A percentile compares a stretch with the other conserved stretches of the same genome.
These are phyloP conservation scores for Geotrichum klebahnii DNA, from an alignment of 1,139 yeast species.

Conservation along the genomic window DNA sequence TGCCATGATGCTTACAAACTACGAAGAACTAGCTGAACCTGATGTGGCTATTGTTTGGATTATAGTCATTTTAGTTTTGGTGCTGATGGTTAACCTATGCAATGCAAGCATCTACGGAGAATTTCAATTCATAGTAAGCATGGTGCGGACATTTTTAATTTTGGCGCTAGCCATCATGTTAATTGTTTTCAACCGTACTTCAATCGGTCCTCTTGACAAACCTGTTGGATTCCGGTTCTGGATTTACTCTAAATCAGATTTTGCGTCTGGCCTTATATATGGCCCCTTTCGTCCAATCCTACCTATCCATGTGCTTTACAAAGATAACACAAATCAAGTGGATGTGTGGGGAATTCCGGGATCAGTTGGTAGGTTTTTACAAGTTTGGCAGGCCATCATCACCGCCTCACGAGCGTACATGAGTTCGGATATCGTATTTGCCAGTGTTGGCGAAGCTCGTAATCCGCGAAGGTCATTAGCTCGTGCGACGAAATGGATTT, in stretches of 20 bases:
- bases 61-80: constrained; percentile 56
- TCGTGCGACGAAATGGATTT: constrained; percentile 69
- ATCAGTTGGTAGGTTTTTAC: constrained; percentile 57
- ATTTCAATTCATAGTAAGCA: constrained; percentile 60
- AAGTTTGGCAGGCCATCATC: constrained; percentile 58
- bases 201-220: constrained; percentile 37
- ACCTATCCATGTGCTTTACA: constrained; percentile 40
- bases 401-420: constrained; percentile 70
- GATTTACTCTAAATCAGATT: constrained; percentile 51
- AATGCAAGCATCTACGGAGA: constrained; percentile 75
- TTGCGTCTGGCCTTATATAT: constrained; percentile 49
- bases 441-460: constrained; percentile 82
- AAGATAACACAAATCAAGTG: constrained; percentile 48
- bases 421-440: constrained; percentile 78
- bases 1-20: constrained; percentile 67
- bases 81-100: constrained; percentile 53
- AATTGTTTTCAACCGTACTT: constrained; percentile 60
- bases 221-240: constrained; percentile 64
- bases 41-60: constrained; percentile 65
- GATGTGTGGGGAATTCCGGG: constrained; percentile 54
- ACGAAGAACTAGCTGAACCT: constrained; percentile 51
- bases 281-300: constrained; percentile 70
- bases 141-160: constrained; percentile 55
- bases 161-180: constrained; percentile 57
- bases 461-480: constrained; percentile 78